phyloP scores from a whole-genome alignment of 352 stramenopile genomes.

The Globisporangium solare region DNA sequence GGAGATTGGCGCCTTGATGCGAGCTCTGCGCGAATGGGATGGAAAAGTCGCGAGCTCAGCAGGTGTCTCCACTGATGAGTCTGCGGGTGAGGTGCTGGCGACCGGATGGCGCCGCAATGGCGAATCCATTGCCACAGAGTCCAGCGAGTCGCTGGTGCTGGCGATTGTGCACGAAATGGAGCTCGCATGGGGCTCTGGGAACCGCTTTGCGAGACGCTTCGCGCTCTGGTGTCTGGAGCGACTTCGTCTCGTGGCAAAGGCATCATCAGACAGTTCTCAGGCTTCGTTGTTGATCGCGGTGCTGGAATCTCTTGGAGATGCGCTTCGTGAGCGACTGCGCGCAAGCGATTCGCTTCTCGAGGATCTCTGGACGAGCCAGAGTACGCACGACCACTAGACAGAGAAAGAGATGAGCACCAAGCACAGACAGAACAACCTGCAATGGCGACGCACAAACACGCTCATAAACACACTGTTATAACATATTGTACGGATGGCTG shows the following conservation, averaged over 20 bases:
- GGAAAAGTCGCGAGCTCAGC: not conserved
- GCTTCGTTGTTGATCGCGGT: not conserved
- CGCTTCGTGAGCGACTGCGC: constrained; percentile 6
- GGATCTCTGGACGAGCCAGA: constrained; percentile 6
- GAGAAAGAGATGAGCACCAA: not conserved
- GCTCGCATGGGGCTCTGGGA: constrained; percentile 33
- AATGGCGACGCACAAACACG: too few species aligned
- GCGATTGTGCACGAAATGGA: constrained; percentile 33
- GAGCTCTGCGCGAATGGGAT: constrained; percentile 7
- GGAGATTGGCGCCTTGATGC: not conserved
- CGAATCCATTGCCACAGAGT: not conserved
- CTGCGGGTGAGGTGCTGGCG: not conserved
- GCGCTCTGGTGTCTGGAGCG: constrained; percentile 39
- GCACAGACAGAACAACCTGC: not conserved
- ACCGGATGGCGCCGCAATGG: not conserved
- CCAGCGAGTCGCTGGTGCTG: constrained; percentile 7
- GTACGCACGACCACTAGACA: too few species aligned
- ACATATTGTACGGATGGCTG: too few species aligned
- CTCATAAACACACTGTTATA: too few species aligned
- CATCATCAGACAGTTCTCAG: not conserved
- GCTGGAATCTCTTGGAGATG: not conserved
- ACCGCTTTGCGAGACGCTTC: constrained; percentile 43
- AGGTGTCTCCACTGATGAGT: too few species aligned
- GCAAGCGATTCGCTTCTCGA: constrained; percentile 16
- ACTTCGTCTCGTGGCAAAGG: constrained; percentile 1